Evolutionary conservation across 192 early-diverging fungal species (phyloP), one percentile per base, ranked within the genome.

Genomic region (Kickxella alabastrina): DNA sequence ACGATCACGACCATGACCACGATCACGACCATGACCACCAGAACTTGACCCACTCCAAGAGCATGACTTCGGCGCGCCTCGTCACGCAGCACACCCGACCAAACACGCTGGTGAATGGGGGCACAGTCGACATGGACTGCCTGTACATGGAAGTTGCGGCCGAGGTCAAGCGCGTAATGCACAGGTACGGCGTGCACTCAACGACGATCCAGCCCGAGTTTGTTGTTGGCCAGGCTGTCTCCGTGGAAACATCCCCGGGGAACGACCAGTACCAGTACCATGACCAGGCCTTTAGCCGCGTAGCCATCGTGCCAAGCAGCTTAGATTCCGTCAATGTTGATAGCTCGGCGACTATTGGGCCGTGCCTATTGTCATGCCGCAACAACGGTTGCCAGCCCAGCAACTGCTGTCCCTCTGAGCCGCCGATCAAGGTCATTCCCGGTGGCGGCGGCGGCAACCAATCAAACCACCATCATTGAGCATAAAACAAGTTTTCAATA

Each of bases 151-250:
- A 64, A 6, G 72, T 94, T 18, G 86, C 88, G 6, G 52, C 78
- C 14, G 47, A 75, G 10, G 82, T 96, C 58, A 89, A 92, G 76
- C 60, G 54, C n/a, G 62, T 85, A 17, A 80, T 97, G 72, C 92
- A 94, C 57, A 49, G 59, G 2, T 72, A 83, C 49, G 92, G 92
- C 12, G 76, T 97, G 28, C 93, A 97, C 58, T 87, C 87, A 18
- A 88, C 87, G 1, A 94, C 92, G 2, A 85, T 96, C 35, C 93
- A 96, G 69, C 92, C 91, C 13, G 93, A 96, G 69, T 92, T 92
- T 78, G 77, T 85, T 6, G 68, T 75, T 23, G 66, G 61, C 2
- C 65, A 75, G 53, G 25, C 65, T 2, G 62, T 75, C 10, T 53
- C 54, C 8, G 59, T 74, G 19, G 71, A 55, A 7, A 62, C 71